Base-by-base conservation (phyloP, 2,329 filamentous ascomycete species). In the Microdochium trichocladiopsis region DNA sequence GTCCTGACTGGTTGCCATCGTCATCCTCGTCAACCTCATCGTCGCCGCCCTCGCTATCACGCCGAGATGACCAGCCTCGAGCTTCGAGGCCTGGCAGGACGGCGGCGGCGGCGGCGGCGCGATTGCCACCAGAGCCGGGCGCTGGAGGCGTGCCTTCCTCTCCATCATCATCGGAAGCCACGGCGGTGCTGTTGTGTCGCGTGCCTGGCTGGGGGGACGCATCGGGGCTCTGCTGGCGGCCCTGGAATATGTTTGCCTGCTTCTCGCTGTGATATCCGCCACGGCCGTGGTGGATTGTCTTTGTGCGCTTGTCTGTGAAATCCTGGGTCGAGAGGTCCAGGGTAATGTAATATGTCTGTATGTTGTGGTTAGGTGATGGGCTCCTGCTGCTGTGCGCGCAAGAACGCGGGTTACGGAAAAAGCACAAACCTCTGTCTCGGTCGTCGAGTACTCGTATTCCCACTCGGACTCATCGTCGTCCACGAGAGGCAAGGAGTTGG, bases 361-460 rank as follows among this genome's bases (percentile, higher is more conserved):
- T 47, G n/a, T 12, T 16, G 50, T 55, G 23, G 51, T 25, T 18
- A 24, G 41, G 28, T 16, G 10, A 11, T 41, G n/a, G 8, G 28
- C 36, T 41, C 36, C n/a, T 16, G 11, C 6, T 11, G 36, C 36
- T 12, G 36, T 41, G n/a, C 6, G 41, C 11, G n/a, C 41, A 8
- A 8, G 3, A 10, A 45, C 18, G 22, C 24, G 2, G 21, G 43
- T 37, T 18, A 16, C 36, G n/a, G 14, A 25, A 51, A 3, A 12
- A 33, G 24, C 4, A 41, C 60, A 18, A 54, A 80, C 82, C 72
- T 86, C 83, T 14, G 75, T 83, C 60, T 86, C 82, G 0, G 80
- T 83, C 2, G 71, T 67, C 0, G 83, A 86, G 60, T 86, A 86
- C 58, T 86, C 83, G 57, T 85, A 86, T 60, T 86, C 83, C 80